phyloP scores from a whole-genome alignment of 768 basidiomycete genomes.

The Ramaria sp. region DNA sequence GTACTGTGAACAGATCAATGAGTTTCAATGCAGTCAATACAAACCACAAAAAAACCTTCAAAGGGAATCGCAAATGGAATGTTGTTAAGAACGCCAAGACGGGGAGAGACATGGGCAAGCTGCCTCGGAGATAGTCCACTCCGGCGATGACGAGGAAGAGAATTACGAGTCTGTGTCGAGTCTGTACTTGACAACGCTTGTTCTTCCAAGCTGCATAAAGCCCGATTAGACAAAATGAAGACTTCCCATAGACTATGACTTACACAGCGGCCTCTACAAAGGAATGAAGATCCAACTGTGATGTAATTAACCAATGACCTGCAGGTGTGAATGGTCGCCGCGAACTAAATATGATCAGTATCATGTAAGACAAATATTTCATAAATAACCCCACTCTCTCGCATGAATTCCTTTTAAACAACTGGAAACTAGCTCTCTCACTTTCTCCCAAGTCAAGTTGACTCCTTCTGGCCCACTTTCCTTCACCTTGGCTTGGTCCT shows the following conservation, averaged over 20 bases:
- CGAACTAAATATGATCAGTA: constrained; percentile 40
- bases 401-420: constrained; percentile 78
- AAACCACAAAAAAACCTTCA: constrained; percentile 30
- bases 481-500: constrained; percentile 33
- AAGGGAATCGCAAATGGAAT: constrained; percentile 95
- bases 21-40: not conserved
- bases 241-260: constrained; percentile 15
- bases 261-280: constrained; percentile 87
- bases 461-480: constrained; percentile 31
- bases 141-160: not conserved
- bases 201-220: constrained; percentile 47
- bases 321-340: constrained; percentile 70
- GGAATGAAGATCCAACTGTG: constrained; percentile 44
- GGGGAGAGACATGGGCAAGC: constrained; percentile 65
- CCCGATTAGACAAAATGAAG: not conserved
- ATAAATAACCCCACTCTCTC: constrained; percentile 55
- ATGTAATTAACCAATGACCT: constrained; percentile 72
- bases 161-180: not conserved
- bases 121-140: constrained; percentile 49
- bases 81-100: constrained; percentile 86
- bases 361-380: not conserved
- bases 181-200: constrained; percentile 20
- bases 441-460: constrained; percentile 49
- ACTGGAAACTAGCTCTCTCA: constrained; percentile 64
- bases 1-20: constrained; percentile 20